These are phyloP conservation scores for Raddia guianensis DNA, from an alignment of 176 grass and related monocot genomes.

Conservation along the genomic window DNA sequence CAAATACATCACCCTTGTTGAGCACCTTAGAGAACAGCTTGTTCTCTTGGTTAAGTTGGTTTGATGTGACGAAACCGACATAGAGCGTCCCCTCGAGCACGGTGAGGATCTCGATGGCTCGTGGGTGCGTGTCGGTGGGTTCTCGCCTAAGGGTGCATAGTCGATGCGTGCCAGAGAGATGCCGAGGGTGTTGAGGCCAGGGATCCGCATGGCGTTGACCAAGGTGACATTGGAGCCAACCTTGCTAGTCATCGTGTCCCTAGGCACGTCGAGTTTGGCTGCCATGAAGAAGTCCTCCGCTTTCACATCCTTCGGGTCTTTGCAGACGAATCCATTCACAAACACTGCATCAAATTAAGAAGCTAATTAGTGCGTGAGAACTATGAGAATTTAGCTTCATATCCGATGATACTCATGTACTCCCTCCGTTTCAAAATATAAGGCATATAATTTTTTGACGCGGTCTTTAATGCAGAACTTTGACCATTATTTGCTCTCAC, in stretches of 20 bases:
- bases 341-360: background rate
- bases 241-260: background rate
- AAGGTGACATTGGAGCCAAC: conserved; percentile 29
- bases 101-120: conserved; percentile 26
- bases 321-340: conserved; percentile 37
- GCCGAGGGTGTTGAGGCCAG: conserved; percentile 31
- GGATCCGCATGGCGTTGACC: conserved; percentile 16
- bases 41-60: conserved; percentile 3
- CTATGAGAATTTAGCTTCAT: background rate
- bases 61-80: conserved; percentile 18
- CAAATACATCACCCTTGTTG: conserved; percentile 1
- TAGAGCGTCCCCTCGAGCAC: conserved; percentile 25
- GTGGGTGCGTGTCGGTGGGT: background rate
- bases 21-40: conserved; percentile 18
- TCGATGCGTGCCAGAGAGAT: conserved; percentile 28
- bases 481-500: too few relatives aligned
- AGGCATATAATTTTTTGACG: too few relatives aligned
- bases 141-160: background rate
- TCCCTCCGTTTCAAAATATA: too few relatives aligned
- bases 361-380: background rate
- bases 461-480: too few relatives aligned
- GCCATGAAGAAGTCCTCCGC: conserved; percentile 22
- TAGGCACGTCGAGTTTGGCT: conserved; percentile 13
- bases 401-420: too few relatives aligned
- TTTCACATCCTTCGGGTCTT: background rate